Base-by-base conservation (phyloP, 495 filamentous ascomycete genomes). In the Trichoderma gamsii region DNA sequence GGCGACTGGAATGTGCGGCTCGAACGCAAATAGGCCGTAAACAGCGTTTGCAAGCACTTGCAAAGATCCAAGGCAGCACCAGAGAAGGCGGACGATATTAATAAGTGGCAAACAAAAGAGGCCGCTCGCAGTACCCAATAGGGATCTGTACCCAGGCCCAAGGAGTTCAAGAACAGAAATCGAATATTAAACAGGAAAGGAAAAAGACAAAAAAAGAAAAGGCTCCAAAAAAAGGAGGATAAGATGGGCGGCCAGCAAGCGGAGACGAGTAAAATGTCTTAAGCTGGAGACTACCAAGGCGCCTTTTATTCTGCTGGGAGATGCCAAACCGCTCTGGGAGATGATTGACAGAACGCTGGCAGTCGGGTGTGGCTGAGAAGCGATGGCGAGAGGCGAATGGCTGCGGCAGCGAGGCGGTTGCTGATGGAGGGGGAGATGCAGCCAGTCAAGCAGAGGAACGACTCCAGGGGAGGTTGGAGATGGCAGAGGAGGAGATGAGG, bases 211-310 rank as follows among this genome's bases (percentile, higher is more conserved):
- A 32, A 21, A 61, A 29, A 3, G 27, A 67, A 29, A 67, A 59
- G 21, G 21, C 59, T 61, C 59, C 38, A 61, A 67, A 49, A 49
- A 66, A 66, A 25, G 56, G 41, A 32, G 65, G 41, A 27, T 21
- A 43, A 25, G 65, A 51, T 29, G 65, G 65, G 21, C 65, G 65
- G 27, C 41, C 16, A 66, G 65, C 21, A 49, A 51, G 65, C 65
- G 46, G 49, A 67, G 59, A 67, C 27, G 59, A 61, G n/a, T 6
- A 59, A 32, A 59, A 61, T 38, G 12, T 23, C 43, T 46, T 32
- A 21, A 32, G 25, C 56, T 61, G 35, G 51, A 61, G 56, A 25
- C 56, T 61, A 15, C 56, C 56, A 9, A 32, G 25, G 56, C n/a
- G 56, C 56, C 11, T 16, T 61, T 32, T 61, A 21, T 52, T 38